These are phyloP conservation scores for Pichia phayaonensis DNA, from an alignment of 805 yeast genomes.

Conservation along the genomic window DNA sequence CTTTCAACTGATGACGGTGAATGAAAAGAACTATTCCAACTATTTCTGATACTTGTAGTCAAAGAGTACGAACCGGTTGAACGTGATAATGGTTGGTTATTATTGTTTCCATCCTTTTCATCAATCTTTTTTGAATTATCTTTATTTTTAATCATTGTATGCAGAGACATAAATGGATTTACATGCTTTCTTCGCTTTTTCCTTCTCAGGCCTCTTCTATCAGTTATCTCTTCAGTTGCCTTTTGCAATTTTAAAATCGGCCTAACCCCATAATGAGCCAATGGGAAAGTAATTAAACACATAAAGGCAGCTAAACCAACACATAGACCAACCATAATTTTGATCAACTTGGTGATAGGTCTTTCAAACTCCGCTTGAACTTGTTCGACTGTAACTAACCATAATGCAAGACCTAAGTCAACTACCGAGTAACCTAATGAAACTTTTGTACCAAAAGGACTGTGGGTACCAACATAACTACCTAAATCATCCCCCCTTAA, in stretches of 20 bases:
- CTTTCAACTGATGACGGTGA: slow-evolving; percentile 13
- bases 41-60: slow-evolving; percentile 3
- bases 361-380: slow-evolving; percentile 46
- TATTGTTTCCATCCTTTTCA: neutral
- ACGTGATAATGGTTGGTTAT: neutral
- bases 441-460: slow-evolving; percentile 32
- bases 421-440: slow-evolving; percentile 53
- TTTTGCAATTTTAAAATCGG: slow-evolving; percentile 74
- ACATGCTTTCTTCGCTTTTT: slow-evolving; percentile 16
- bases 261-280: slow-evolving; percentile 76
- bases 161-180: slow-evolving; percentile 11
- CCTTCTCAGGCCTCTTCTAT: slow-evolving; percentile 29
- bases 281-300: slow-evolving; percentile 68
- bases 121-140: neutral
- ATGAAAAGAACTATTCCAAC: slow-evolving; percentile 5
- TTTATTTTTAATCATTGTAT: slow-evolving; percentile 1
- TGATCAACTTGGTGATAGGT: slow-evolving; percentile 53
- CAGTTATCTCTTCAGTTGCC: slow-evolving; percentile 69
- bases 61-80: neutral
- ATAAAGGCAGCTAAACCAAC: slow-evolving; percentile 70
- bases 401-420: slow-evolving; percentile 36
- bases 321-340: slow-evolving; percentile 70
- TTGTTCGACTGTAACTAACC: slow-evolving; percentile 77
- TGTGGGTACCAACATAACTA: slow-evolving; percentile 30
- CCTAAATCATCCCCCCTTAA: slow-evolving; percentile 30